Conservation (phyloP, 495 filamentous ascomycete species). For the Paragyromitra xinjiangensis region DNA sequence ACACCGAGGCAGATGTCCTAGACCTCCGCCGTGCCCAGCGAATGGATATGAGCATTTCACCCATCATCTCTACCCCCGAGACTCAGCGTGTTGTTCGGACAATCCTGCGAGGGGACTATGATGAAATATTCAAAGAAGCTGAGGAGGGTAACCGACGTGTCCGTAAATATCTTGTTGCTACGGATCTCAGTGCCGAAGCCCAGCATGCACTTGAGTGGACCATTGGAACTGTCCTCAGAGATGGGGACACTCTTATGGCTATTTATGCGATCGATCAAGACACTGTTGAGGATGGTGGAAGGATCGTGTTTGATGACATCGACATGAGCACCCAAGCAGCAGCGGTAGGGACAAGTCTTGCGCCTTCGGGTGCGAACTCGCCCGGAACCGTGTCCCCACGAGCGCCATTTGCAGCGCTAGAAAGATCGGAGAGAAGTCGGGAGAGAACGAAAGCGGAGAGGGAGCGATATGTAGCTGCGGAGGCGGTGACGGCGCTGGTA, state of each 20-base stretch:
- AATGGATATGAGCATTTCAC: slow-evolving; percentile 78
- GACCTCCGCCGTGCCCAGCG: slow-evolving; percentile 88
- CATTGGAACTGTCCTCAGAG: slow-evolving; percentile 91
- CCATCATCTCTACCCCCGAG: slow-evolving; percentile 76
- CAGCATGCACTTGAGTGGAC: slow-evolving; percentile 96
- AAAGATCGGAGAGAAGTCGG: slow-evolving; percentile 49
- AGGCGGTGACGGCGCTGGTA: slow-evolving; percentile 79
- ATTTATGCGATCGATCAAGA: slow-evolving; percentile 94
- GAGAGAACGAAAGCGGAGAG: slow-evolving; percentile 70
- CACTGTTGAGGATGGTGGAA: slow-evolving; percentile 62
- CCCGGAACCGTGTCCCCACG: slow-evolving; percentile 55
- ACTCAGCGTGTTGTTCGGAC: slow-evolving; percentile 82
- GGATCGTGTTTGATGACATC: slow-evolving; percentile 57
- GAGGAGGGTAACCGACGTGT: slow-evolving; percentile 78
- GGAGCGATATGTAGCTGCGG: slow-evolving; percentile 77
- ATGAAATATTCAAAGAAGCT: slow-evolving; percentile 73
- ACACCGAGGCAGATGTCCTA: slow-evolving; percentile 81
- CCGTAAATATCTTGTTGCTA: slow-evolving; percentile 90
- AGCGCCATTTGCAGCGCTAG: slow-evolving; percentile 39
- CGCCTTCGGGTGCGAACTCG: slow-evolving; percentile 29
- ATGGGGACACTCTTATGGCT: slow-evolving; percentile 91
- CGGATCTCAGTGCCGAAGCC: slow-evolving; percentile 90
- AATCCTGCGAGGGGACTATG: slow-evolving; percentile 86
- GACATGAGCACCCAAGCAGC: slow-evolving; percentile 50
- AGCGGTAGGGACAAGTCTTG: slow-evolving; percentile 33